These are phyloP conservation scores for Malus sieversii DNA, from an alignment of 306 rosid species.

Conservation along the genomic window DNA sequence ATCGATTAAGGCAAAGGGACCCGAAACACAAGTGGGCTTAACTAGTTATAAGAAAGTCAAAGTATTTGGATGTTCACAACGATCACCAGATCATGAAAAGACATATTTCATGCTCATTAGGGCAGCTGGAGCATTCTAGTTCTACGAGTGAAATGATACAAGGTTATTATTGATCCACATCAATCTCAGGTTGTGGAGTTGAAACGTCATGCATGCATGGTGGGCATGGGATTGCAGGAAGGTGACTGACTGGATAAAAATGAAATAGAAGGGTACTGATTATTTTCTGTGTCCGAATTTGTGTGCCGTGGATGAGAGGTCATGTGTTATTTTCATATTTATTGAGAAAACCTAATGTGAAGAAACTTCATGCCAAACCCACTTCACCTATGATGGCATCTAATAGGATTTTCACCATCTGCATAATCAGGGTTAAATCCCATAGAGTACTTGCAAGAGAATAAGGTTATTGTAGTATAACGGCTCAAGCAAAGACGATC, in stretches of 20 bases:
- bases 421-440: no score
- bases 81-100: neutral
- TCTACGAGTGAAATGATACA: neutral
- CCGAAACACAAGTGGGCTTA: neutral
- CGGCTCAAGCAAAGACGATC: no score
- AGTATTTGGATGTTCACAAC: neutral
- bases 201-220: neutral
- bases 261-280: neutral
- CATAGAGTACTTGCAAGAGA: no score
- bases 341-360: neutral
- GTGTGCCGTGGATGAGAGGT: constrained; percentile 10
- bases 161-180: neutral
- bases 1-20: neutral
- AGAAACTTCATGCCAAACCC: neutral
- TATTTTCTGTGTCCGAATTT: neutral
- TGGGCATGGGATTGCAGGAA: neutral
- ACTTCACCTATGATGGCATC: neutral
- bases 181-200: neutral
- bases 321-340: constrained; percentile 7
- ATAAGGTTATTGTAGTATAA: no score
- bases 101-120: neutral
- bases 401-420: no score
- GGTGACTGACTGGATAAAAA: neutral
- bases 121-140: constrained; percentile 7
- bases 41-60: neutral